Conservation (phyloP, 805 yeast species). For the Candida sithepensis region DNA sequence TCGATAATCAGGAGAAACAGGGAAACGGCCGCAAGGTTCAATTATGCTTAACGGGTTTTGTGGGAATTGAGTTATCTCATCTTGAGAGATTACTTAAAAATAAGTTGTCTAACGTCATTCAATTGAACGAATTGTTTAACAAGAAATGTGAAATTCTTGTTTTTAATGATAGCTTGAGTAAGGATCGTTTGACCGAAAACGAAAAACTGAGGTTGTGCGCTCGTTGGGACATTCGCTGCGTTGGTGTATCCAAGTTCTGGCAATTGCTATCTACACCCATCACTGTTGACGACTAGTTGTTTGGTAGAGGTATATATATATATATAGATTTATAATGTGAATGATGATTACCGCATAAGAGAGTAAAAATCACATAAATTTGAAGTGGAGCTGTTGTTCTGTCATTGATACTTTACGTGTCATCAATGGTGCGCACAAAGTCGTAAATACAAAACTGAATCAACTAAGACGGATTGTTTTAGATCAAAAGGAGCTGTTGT, state of each 20-base stretch:
- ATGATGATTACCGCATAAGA: too few relatives aligned
- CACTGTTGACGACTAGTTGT: too few relatives aligned
- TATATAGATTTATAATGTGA: too few relatives aligned
- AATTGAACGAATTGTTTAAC: constrained; percentile 47
- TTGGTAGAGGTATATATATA: too few relatives aligned
- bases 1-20: neutral
- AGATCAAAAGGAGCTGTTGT: neutral
- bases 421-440: neutral
- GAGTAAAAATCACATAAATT: too few relatives aligned
- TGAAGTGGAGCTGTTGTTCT: too few relatives aligned
- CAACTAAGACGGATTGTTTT: neutral
- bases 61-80: constrained; percentile 30
- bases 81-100: constrained; percentile 51
- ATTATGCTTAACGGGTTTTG: constrained; percentile 29
- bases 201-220: constrained; percentile 23
- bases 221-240: constrained; percentile 21
- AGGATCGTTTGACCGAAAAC: constrained; percentile 10
- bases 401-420: neutral
- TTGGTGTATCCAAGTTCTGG: constrained; percentile 13
- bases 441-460: neutral
- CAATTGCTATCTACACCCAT: too few relatives aligned
- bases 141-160: constrained; percentile 53
- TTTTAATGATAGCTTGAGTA: constrained; percentile 30
- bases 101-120: constrained; percentile 41
- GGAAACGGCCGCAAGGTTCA: constrained; percentile 2